Percentiles rank a stretch among this genome's conserved stretches.
Conservation (phyloP, 352 stramenopile species). For the Globisporangium spinosum region DNA sequence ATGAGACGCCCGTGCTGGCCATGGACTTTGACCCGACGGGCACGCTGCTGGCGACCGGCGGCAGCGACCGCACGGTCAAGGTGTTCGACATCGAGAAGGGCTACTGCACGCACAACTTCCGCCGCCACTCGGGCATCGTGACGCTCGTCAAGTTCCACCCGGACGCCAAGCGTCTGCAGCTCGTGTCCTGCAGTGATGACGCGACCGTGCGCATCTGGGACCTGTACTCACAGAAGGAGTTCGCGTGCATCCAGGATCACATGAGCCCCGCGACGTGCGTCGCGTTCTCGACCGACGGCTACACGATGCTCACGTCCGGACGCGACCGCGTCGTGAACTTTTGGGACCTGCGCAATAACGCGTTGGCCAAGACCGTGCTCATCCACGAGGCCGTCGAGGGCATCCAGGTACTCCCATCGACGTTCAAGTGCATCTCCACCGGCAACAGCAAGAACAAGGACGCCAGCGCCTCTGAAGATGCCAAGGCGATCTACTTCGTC, state of each 20-base stretch:
- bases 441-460: conserved; percentile 18
- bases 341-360: conserved; percentile 79
- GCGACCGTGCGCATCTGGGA: conserved; percentile 82
- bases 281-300: conserved; percentile 84
- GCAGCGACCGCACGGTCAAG: conserved; percentile 94
- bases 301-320: conserved; percentile 86
- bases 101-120: conserved; percentile 94
- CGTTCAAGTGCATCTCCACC: conserved; percentile 47
- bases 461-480: conserved; percentile 22
- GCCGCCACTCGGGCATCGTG: conserved; percentile 82
- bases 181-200: conserved; percentile 82
- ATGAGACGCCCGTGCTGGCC: conserved; percentile 74
- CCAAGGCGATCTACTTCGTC: conserved; percentile 84
- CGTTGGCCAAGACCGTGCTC: conserved; percentile 91
- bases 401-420: conserved; percentile 81
- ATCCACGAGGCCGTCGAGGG: conserved; percentile 95
- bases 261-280: conserved; percentile 93
- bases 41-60: conserved; percentile 94
- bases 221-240: conserved; percentile 77
- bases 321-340: conserved; percentile 93
- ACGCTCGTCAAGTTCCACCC: conserved; percentile 86
- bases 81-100: conserved; percentile 92
- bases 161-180: conserved; percentile 48
- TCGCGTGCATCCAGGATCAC: conserved; percentile 92
- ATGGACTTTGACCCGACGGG: conserved; percentile 90